Base-by-base conservation (phyloP, 352 stramenopile species). In the Phytophthora citricola region DNA sequence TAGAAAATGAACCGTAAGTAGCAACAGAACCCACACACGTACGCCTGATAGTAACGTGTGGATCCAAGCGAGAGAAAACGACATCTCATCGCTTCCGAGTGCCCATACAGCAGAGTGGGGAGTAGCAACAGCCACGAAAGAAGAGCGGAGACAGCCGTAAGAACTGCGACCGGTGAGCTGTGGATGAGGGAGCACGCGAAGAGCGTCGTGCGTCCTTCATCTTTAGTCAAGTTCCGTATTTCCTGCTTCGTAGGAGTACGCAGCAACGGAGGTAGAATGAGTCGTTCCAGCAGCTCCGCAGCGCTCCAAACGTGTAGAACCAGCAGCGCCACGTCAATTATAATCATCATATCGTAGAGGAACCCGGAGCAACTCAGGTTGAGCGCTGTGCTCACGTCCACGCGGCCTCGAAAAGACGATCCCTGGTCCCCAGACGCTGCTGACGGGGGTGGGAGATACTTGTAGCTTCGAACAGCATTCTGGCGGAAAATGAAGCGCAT, bases 51-150 rank as follows among this genome's bases (percentile, higher is more conserved):
- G 32, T 3, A 78, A 70, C 1, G 74, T 76, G 45, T 89, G 73
- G 12, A 81, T 24, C 52, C 71, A 72, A 32, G 56, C 65, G 10
- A 49, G 50, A 3, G 76, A 85, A 50, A 55, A 62, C 12, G 60
- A 74, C 10, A 45, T 26, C 24, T 74, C 58, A 26, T 74, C 58
- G 5, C 50, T 58, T 2, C 61, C 75, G 44, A 74, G 77, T 11
- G 65, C 73, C 61, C 73, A 87, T 31, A 86, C 75, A 40, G 80
- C 67, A 29, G 79, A 69, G 56, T 80, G 85, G 78, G 80, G 11
- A 89, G 58, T 20, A 89, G 62, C 52, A 91, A 63, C 14, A 88
- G 52, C 82, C 82, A 91, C 27, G 78, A 87, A 36, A 91, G 43
- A 36, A 83, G 29, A 27, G 75, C 70, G 3, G 66, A 72, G 11